Evolutionary conservation across 352 stramenopile genomes (phyloP), one percentile per base, ranked within the genome.

Genomic region (Pythium brassicae): DNA sequence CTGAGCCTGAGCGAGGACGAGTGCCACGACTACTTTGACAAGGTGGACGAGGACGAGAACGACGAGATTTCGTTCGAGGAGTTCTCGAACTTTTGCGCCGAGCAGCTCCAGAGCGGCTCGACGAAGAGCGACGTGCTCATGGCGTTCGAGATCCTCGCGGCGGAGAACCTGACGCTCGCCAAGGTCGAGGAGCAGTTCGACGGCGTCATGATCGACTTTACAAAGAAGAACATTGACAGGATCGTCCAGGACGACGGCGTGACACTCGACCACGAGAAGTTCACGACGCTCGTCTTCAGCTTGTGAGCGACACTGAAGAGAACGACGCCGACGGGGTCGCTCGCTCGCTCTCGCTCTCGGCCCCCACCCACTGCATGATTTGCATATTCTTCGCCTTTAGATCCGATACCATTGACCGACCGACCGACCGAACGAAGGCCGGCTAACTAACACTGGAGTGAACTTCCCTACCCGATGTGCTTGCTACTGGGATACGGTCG

Each of bases 11-110:
- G 82, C 48, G 86, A 97, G 44, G 81, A 95, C 52, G 87, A 95
- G 32, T 92, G 86, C 64, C 86, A 95, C 66, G 76, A 91, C 59
- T 76, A 87, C 65, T 96, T 96, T 46, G 85, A 94, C 67, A 90
- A 91, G 69, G 76, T 93, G 27, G 86, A 93, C 61, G 68, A 76
- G 43, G 74, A 92, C 37, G 78, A 93, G 55, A 90, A 83, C 43
- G 87, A 94, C 29, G 85, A 94, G 61, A 86, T 95, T 45, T 81
- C 66, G 55, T 94, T 94, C 40, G 74, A 86, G 4, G 71, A 93
- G 55, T 97, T 97, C 57, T 78, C 83, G 34, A 75, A 69, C 48
- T 97, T 96, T 51, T 94, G 89, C 46, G 79, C 86, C 34, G 84
- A 96, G 65, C 87, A 97, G 69, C 62, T 96, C 32, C 80, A 97